Evolutionary conservation across 805 yeast genomes (phyloP), one percentile per base, ranked within the genome.

Genomic region (Kodamaea laetipori): DNA sequence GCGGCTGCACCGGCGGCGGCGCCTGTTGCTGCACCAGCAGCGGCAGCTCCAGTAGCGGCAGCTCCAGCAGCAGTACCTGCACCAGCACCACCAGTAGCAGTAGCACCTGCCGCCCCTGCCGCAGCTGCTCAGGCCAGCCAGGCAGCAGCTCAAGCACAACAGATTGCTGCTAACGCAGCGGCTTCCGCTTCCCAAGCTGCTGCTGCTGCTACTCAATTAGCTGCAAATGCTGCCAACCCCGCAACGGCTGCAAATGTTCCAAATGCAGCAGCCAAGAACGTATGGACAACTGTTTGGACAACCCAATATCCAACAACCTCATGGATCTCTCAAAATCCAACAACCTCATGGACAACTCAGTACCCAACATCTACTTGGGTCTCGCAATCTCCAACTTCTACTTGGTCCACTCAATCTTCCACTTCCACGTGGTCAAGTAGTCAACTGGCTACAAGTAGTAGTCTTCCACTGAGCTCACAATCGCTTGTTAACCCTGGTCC

Each of bases 111-210:
- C 12, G 17, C 34, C 11, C 7, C 34, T 30, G 6, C 34, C 7
- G 19, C 17, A 8, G 17, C 34, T 15, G 24, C 24, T 6, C 24
- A 21, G 24, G n/a, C n/a, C n/a, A n/a, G n/a, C n/a, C n/a, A n/a
- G n/a, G 31, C 31, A 6, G 31, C 13, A 12, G 37, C 26, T 6
- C 25, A 18, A 34, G 37, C 32, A 34, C 35, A 12, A 9, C 39
- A 37, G 10, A 11, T 25, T 30, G 13, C 30, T 23, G 42, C 37
- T 16, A 19, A 18, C 15, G 16, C 31, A 9, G 11, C 12, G n/a
- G 35, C 15, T 11, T 35, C 46, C 18, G 11, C 51, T 12, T 34
- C 43, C 26, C 19, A 42, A n/a, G 16, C 37, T 6, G 39, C 23
- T n/a, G 37, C 43, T 16, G 38, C 43, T 33, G 41, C 42, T 26